Conservation (phyloP, 208 protist species). For the Crithidia fasciculata region DNA sequence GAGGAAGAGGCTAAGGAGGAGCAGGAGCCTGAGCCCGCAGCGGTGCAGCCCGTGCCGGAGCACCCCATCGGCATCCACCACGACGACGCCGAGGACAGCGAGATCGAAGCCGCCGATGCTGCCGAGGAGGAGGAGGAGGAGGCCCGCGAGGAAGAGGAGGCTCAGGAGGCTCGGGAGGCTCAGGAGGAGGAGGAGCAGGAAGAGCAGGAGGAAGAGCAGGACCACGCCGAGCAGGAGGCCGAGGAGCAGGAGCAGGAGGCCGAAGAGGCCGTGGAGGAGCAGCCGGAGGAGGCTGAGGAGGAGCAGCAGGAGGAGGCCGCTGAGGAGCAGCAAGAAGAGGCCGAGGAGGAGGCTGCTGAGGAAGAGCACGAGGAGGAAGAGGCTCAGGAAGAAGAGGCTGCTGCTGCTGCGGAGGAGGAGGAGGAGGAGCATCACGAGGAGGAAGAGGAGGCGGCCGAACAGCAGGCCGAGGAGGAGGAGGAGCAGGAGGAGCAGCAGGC, state of each 20-base stretch:
- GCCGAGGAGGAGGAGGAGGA: not conserved
- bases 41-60: constrained; percentile 8
- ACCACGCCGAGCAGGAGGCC: constrained; percentile 14
- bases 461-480: constrained; percentile 15
- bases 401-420: constrained; percentile 14
- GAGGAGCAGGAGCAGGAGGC: constrained; percentile 1
- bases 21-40: constrained; percentile 7
- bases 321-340: not conserved
- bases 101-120: not conserved
- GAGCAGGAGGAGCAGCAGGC: constrained; percentile 10
- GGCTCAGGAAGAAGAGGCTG: constrained; percentile 6
- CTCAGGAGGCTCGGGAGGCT: constrained; percentile 14
- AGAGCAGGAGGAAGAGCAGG: constrained; percentile 19
- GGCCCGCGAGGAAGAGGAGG: constrained; percentile 13
- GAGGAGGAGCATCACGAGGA: constrained; percentile 8
- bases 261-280: constrained; percentile 5
- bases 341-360: constrained; percentile 9
- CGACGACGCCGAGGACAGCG: constrained; percentile 12
- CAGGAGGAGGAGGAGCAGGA: constrained; percentile 21
- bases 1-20: constrained; percentile 18
- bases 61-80: constrained; percentile 22
- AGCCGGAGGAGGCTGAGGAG: constrained; percentile 8
- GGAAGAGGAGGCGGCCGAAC: not conserved
- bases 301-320: not conserved
- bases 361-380: constrained; percentile 14